These are phyloP conservation scores for Apiospora koreana DNA, from an alignment of 2,329 filamentous ascomycete species.

Conservation along the genomic window DNA sequence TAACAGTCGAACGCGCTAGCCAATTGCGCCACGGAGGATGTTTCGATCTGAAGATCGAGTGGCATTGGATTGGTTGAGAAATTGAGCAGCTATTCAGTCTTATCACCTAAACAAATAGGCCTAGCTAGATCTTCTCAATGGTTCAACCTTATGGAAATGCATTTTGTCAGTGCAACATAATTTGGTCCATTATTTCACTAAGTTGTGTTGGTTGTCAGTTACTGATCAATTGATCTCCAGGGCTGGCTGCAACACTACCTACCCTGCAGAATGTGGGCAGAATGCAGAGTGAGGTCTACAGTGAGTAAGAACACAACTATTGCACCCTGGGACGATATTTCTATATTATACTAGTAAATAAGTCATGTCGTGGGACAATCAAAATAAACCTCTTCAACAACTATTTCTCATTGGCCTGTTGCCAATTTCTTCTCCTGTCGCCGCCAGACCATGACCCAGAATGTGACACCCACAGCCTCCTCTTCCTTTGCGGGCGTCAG, in stretches of 20 bases:
- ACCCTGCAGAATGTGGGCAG: too few species aligned
- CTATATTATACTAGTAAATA: too few species aligned
- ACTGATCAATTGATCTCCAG: too few species aligned
- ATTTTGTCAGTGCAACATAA: background rate
- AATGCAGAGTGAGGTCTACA: too few species aligned
- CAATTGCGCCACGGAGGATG: constrained; percentile 41
- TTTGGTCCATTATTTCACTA: too few species aligned
- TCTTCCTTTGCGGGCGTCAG: background rate
- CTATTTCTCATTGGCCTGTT: background rate
- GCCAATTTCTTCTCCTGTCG: background rate
- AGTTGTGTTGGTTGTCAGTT: too few species aligned
- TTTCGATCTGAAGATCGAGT: background rate
- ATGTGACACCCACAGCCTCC: background rate
- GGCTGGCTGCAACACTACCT: background rate
- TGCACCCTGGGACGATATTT: too few species aligned
- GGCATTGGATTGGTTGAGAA: background rate
- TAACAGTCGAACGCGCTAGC: constrained; percentile 61
- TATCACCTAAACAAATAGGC: too few species aligned
- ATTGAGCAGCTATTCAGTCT: background rate
- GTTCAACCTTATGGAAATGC: too few species aligned
- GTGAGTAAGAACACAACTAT: too few species aligned
- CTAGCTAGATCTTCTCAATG: too few species aligned
- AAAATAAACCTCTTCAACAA: background rate
- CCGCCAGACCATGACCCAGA: background rate
- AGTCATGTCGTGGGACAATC: background rate